Conservation (phyloP, 257 asterid species). For the Solanum lignicaule region DNA sequence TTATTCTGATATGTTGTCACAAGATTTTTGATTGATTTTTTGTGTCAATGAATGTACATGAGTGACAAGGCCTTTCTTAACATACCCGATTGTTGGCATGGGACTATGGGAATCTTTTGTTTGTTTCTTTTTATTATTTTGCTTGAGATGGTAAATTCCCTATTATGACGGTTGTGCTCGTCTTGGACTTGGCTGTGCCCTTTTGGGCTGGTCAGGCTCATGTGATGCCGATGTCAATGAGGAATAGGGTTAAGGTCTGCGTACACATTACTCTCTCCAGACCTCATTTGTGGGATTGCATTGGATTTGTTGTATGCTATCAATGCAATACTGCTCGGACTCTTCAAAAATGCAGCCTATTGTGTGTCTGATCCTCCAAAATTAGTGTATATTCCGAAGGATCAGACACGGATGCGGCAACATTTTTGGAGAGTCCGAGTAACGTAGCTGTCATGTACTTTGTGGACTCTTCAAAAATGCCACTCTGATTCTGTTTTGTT, state of each 20-base stretch:
- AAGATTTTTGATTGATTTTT: background rate
- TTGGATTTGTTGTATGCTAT: background rate
- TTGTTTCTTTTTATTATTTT: background rate
- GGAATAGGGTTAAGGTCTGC: background rate
- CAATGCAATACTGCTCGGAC: background rate
- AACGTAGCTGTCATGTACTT: background rate
- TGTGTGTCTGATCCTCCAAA: background rate
- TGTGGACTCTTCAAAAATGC: background rate
- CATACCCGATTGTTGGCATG: background rate
- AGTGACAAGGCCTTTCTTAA: background rate
- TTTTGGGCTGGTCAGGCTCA: background rate
- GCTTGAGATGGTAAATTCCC: background rate
- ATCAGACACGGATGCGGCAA: background rate
- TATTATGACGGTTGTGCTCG: background rate
- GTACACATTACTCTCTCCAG: background rate
- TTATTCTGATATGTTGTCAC: background rate
- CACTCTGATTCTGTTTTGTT: slow-evolving; percentile 8
- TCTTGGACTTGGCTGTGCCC: background rate
- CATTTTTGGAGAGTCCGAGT: background rate
- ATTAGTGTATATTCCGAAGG: background rate
- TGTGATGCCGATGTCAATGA: background rate
- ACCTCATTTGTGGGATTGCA: background rate
- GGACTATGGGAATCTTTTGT: background rate
- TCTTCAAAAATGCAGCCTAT: background rate
- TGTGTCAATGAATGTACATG: background rate